phyloP scores from a whole-genome alignment of 805 yeast species.

The Lipomyces orientalis region DNA sequence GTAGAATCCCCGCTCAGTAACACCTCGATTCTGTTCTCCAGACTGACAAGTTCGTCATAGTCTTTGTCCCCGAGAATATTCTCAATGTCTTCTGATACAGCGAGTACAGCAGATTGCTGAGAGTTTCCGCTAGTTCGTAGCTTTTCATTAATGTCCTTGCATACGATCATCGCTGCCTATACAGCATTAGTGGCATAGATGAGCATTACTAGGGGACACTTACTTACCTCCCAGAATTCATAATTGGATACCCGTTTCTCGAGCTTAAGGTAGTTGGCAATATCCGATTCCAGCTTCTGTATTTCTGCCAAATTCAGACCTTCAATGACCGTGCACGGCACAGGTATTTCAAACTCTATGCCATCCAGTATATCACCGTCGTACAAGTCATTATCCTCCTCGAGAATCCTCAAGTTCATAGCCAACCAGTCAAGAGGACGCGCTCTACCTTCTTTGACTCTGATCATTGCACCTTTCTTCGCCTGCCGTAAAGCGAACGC shows the following conservation, averaged over 20 bases:
- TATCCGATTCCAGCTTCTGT: slow-evolving; percentile 21
- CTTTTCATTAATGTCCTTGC: slow-evolving; percentile 22
- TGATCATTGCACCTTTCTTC: slow-evolving; percentile 42
- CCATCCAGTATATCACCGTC: slow-evolving; percentile 35
- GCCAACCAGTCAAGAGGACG: slow-evolving; percentile 41
- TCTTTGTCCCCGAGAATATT: slow-evolving; percentile 41
- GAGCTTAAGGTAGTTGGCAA: slow-evolving; percentile 23
- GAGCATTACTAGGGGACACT: background rate
- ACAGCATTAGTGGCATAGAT: background rate
- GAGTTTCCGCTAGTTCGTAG: background rate
- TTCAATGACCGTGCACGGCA: slow-evolving; percentile 35
- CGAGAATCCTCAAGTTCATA: slow-evolving; percentile 32
- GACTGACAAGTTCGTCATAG: slow-evolving; percentile 37
- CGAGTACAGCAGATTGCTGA: slow-evolving; percentile 1
- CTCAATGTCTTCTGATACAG: slow-evolving; percentile 41
- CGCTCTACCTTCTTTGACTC: slow-evolving; percentile 41
- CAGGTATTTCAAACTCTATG: slow-evolving; percentile 34
- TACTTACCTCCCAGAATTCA: slow-evolving; percentile 41
- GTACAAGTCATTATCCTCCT: slow-evolving; percentile 27
- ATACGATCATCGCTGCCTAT: slow-evolving; percentile 20
- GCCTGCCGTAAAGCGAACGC: slow-evolving; percentile 42
- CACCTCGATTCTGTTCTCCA: slow-evolving; percentile 37
- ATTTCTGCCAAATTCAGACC: slow-evolving; percentile 30
- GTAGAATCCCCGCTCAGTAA: slow-evolving; percentile 34
- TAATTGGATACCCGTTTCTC: slow-evolving; percentile 23